Evolutionary conservation across 2,329 filamentous ascomycete genomes (phyloP).

Genomic region (Scorias spongiosa): DNA sequence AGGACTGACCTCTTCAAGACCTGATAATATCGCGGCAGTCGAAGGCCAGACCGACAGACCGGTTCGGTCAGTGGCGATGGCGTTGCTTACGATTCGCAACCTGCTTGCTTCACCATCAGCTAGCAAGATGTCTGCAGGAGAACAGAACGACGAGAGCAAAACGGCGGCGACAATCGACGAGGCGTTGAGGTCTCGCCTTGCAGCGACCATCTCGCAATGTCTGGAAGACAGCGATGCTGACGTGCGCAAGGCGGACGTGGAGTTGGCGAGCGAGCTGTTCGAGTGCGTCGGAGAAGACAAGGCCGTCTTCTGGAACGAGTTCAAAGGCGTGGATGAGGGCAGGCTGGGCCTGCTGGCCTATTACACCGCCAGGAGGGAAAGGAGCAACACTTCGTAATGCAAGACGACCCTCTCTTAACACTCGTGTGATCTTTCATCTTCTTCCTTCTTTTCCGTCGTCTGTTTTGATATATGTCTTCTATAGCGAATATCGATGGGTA

Average conservation of each 20-base stretch:
- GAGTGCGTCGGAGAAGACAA: slow-evolving; percentile 20
- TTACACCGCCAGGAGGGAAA: slow-evolving; percentile 54
- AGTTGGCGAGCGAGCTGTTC: slow-evolving; percentile 62
- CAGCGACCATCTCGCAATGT: slow-evolving; percentile 12
- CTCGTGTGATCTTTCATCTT: too few species aligned
- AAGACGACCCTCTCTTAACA: too few species aligned
- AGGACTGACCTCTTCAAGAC: slow-evolving; percentile 19
- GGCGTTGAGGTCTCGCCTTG: slow-evolving; percentile 4
- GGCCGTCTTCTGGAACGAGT: slow-evolving; percentile 48
- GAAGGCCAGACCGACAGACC: slow-evolving; percentile 12
- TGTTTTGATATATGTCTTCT: too few species aligned
- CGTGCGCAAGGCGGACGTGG: slow-evolving; percentile 53
- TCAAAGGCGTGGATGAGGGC: slow-evolving; percentile 49
- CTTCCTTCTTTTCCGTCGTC: too few species aligned
- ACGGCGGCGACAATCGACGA: slow-evolving; percentile 3
- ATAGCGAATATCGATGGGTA: too few species aligned
- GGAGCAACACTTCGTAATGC: background rate
- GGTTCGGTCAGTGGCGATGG: slow-evolving; percentile 36
- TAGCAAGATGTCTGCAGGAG: slow-evolving; percentile 1
- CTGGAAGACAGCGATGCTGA: slow-evolving; percentile 16
- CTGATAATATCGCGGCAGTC: slow-evolving; percentile 17
- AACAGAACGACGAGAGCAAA: slow-evolving; percentile 9
- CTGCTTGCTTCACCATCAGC: slow-evolving; percentile 27
- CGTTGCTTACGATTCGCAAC: slow-evolving; percentile 46
- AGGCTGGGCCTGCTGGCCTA: slow-evolving; percentile 66